Base-by-base conservation (phyloP, 768 basidiomycete genomes). In the Stropharia rugosoannulata region DNA sequence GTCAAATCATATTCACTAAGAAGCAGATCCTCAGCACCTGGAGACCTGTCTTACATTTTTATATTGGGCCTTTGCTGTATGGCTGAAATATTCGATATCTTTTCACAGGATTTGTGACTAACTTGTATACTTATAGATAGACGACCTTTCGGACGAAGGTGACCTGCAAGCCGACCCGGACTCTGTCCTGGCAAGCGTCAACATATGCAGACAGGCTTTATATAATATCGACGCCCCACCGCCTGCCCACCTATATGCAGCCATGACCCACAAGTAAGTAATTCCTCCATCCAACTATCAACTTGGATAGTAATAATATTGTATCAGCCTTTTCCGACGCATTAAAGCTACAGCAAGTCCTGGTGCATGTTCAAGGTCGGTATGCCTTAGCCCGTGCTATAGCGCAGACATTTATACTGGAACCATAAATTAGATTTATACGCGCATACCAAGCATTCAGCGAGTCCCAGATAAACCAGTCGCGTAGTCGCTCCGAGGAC, bases 51-150 rank as follows among this genome's bases (percentile, higher is more conserved):
- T 68, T 2, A 62, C 64, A 1, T 68, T 68, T 47, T 60, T 66
- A 29, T 57, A 59, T 29, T 68, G 67, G 67, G 64, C 62, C 18
- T 66, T 68, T 55, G 50, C 65, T 22, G 67, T 68, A 53, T 29
- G 54, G 47, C n/a, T 2, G 13, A 29, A 4, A 43, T 29, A 15
- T 22, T n/a, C n/a, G n/a, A n/a, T n/a, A n/a, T 9, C 27, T 9
- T 54, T 12, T 4, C 13, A 32, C 18, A 15, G 15, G 3, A 25
- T 19, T 22, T 11, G 25, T 47, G 12, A 36, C n/a, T 19, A 49
- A 12, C n/a, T 18, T 6, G 18, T 29, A 7, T n/a, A n/a, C n/a
- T n/a, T 35, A 10, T 15, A 67, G 66, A 66, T 56, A n/a, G 66
- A 69, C 49, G 67, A 68, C 49, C 56, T 63, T 8, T 61, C 63